Evolutionary conservation across 371 early-diverging fungal genomes (phyloP), one percentile per base, ranked within the genome.

Genomic region (Actinomucor elegans): DNA sequence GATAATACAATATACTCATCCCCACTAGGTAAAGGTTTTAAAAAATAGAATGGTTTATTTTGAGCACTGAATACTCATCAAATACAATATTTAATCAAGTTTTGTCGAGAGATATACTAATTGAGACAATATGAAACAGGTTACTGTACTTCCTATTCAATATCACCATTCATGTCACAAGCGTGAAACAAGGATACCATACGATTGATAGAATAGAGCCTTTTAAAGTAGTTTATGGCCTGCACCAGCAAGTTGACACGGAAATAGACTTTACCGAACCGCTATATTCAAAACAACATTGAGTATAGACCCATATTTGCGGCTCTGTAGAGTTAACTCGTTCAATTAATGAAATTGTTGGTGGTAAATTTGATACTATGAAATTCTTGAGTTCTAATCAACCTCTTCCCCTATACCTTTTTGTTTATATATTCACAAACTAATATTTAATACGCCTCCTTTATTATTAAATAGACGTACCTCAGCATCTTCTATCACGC

Each of bases 351-450:
- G 55, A 61, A 37, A 73, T 67, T 17, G 41, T 70, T 15, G 31
- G 45, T 1, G 59, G 52, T 45, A 48, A 60, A 21, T 76, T 73
- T 60, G 44, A 55, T 23, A 72, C 34, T 61, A 67, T 33, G 76
- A 76, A 56, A 72, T 71, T n/a, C 73, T 76, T 55, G 76, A 76
- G 32, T 73, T 72, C 37, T 72, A 68, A 27, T 29, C 9, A 29
- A 45, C 9, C 45, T 23, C 40, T n/a, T n/a, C n/a, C n/a, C n/a
- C n/a, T n/a, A n/a, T n/a, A n/a, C n/a, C n/a, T n/a, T n/a, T n/a
- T n/a, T n/a, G n/a, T n/a, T n/a, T n/a, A n/a, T n/a, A n/a, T n/a
- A n/a, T n/a, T n/a, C n/a, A n/a, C n/a, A n/a, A n/a, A n/a, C n/a
- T n/a, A n/a, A n/a, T n/a, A n/a, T n/a, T n/a, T n/a, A n/a, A n/a